These are phyloP conservation scores for Helotiales sp. DNA, from an alignment of 2,329 filamentous ascomycete genomes.

Conservation along the genomic window DNA sequence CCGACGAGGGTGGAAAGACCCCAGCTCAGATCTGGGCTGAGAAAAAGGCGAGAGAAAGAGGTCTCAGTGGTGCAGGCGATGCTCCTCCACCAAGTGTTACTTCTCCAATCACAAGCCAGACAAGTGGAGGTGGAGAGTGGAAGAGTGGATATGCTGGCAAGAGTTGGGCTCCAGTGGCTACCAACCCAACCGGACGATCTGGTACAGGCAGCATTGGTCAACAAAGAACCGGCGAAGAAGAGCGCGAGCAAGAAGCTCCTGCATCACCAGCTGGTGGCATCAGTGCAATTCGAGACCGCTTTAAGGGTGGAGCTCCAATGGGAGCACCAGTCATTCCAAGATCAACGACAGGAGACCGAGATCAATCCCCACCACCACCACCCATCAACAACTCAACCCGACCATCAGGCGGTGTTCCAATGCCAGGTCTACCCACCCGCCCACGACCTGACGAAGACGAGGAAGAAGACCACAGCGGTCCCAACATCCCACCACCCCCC, in stretches of 20 bases:
- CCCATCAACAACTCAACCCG: constrained; percentile 51
- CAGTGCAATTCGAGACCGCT: constrained; percentile 78
- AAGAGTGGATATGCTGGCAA: constrained; percentile 92
- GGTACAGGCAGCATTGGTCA: constrained; percentile 54
- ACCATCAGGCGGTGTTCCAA: constrained; percentile 76
- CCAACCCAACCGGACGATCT: constrained; percentile 70
- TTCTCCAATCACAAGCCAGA: constrained; percentile 68
- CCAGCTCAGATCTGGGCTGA: constrained; percentile 97
- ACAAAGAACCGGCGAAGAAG: constrained; percentile 66
- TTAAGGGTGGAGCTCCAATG: constrained; percentile 77
- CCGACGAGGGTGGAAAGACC: constrained; percentile 92
- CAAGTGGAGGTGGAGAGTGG: constrained; percentile 78
- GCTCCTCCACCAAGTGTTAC: constrained; percentile 50
- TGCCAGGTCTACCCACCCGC: constrained; percentile 75
- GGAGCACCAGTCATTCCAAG: constrained; percentile 51
- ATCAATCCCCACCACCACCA: constrained; percentile 44
- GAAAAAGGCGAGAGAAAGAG: constrained; percentile 85
- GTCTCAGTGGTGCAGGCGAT: constrained; percentile 56
- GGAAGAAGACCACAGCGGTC: constrained; percentile 59
- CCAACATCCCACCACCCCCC: constrained; percentile 48
- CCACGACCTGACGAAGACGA: constrained; percentile 53
- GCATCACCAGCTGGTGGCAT: constrained; percentile 67
- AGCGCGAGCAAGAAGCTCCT: constrained; percentile 54
- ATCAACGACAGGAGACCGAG: constrained; percentile 39
- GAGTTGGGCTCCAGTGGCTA: constrained; percentile 85